Conservation (phyloP, 371 early-diverging fungal genomes). For the Apophysomyces sp. region DNA sequence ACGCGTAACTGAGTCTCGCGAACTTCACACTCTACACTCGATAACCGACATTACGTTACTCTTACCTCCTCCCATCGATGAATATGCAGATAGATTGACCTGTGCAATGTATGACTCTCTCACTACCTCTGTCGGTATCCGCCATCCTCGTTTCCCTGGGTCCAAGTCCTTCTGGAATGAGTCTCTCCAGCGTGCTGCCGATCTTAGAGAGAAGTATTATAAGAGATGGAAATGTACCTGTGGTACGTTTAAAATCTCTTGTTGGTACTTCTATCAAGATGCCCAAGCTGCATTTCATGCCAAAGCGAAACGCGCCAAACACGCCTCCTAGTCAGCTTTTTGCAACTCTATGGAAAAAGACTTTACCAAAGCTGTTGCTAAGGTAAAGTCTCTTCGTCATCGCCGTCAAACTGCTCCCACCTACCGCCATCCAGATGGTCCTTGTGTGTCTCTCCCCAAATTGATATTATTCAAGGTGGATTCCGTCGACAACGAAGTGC, state of each 20-base stretch:
- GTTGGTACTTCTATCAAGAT: background rate
- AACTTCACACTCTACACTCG: too few species aligned
- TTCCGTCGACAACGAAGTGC: conserved; percentile 25
- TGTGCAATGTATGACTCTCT: background rate
- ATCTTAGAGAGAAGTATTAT: too few species aligned
- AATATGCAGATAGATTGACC: too few species aligned
- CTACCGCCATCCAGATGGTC: conserved; percentile 7
- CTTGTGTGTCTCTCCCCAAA: background rate
- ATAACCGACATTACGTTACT: too few species aligned
- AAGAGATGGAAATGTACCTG: too few species aligned
- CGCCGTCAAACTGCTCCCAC: conserved; percentile 1
- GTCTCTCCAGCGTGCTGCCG: too few species aligned
- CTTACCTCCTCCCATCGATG: too few species aligned
- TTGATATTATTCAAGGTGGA: conserved; percentile 31
- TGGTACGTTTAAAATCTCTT: background rate
- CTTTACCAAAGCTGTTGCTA: too few species aligned
- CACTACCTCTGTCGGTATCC: conserved; percentile 2
- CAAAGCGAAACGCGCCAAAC: conserved; percentile 9
- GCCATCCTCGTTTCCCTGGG: background rate
- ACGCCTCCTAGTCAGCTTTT: background rate
- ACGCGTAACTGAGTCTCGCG: too few species aligned
- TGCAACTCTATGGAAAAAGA: too few species aligned
- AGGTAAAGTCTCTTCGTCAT: too few species aligned
- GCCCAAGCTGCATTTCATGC: background rate
- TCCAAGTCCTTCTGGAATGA: too few species aligned